These are phyloP conservation scores for Chlorella sorokiniana DNA, from an alignment of 139 green algal species.

Conservation along the genomic window DNA sequence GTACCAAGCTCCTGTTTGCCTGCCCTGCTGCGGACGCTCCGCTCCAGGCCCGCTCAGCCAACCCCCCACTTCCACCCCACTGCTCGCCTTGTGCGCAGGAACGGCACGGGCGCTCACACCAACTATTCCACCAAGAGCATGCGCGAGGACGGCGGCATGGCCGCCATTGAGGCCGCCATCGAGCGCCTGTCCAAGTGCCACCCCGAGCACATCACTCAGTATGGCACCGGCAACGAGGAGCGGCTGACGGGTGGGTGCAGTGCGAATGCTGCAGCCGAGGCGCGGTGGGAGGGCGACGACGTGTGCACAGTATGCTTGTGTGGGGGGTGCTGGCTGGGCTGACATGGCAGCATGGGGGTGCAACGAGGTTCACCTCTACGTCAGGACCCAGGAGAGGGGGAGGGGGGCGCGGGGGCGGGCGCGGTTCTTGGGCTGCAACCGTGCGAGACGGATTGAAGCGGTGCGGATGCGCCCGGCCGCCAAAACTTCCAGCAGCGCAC, in stretches of 20 bases:
- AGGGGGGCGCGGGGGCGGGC: too few relatives aligned
- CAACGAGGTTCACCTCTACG: too few relatives aligned
- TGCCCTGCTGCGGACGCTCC: background rate
- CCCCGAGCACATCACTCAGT: slow-evolving; percentile 88
- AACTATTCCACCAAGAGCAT: slow-evolving; percentile 91
- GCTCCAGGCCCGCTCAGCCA: background rate
- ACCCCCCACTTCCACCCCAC: background rate
- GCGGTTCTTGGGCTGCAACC: too few relatives aligned
- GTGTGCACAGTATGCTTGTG: background rate
- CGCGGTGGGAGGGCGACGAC: background rate
- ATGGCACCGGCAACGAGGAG: slow-evolving; percentile 82
- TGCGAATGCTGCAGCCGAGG: too few relatives aligned
- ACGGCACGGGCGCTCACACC: slow-evolving; percentile 88
- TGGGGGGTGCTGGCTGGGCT: background rate
- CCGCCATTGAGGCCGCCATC: slow-evolving; percentile 80
- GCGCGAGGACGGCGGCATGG: slow-evolving; percentile 83
- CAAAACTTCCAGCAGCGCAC: background rate
- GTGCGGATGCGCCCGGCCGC: too few relatives aligned
- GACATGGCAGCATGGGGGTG: background rate
- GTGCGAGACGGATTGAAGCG: too few relatives aligned
- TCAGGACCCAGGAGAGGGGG: too few relatives aligned
- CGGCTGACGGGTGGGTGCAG: slow-evolving; percentile 69
- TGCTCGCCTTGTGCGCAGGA: slow-evolving; percentile 13
- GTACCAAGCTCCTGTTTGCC: background rate
- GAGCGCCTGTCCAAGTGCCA: slow-evolving; percentile 87